Evolutionary conservation across 2,329 filamentous ascomycete genomes (phyloP).

Genomic region (Xylariales sp.): DNA sequence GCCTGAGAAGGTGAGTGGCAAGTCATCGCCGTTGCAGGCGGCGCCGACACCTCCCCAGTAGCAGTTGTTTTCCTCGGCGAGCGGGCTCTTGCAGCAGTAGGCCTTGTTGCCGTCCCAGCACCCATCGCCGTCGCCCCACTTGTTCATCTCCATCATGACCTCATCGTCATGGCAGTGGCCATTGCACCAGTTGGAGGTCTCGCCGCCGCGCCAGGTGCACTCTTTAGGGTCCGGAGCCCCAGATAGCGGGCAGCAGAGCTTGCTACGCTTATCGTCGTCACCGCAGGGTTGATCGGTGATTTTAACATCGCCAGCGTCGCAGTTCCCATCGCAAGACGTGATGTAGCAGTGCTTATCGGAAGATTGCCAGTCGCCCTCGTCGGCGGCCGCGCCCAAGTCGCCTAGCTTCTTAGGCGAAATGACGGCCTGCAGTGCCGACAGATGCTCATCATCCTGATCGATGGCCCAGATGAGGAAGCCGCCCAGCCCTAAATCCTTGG

Average conservation of each 20-base stretch:
- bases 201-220: constrained; percentile 28
- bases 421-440: background rate
- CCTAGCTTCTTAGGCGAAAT: constrained; percentile 9
- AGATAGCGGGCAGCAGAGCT: constrained; percentile 27
- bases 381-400: background rate
- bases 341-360: constrained; percentile 20
- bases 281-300: constrained; percentile 25
- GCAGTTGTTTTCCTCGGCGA: constrained; percentile 16
- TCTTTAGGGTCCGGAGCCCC: constrained; percentile 23
- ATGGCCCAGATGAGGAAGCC: constrained; percentile 2
- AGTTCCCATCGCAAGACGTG: constrained; percentile 23
- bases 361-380: background rate
- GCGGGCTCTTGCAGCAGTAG: constrained; percentile 24
- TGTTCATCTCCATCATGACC: constrained; percentile 24
- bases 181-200: constrained; percentile 20
- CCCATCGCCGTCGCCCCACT: constrained; percentile 22
- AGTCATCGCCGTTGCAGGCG: constrained; percentile 17
- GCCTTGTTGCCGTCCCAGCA: constrained; percentile 25
- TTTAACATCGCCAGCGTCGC: constrained; percentile 23
- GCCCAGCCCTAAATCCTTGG: background rate
- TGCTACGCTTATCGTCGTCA: constrained; percentile 17
- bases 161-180: constrained; percentile 29
- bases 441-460: background rate
- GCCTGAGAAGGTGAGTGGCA: constrained; percentile 19
- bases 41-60: constrained; percentile 18